Evolutionary conservation across 179 eudicot species (phyloP).

Genomic region (Heliamphora pulchella): DNA sequence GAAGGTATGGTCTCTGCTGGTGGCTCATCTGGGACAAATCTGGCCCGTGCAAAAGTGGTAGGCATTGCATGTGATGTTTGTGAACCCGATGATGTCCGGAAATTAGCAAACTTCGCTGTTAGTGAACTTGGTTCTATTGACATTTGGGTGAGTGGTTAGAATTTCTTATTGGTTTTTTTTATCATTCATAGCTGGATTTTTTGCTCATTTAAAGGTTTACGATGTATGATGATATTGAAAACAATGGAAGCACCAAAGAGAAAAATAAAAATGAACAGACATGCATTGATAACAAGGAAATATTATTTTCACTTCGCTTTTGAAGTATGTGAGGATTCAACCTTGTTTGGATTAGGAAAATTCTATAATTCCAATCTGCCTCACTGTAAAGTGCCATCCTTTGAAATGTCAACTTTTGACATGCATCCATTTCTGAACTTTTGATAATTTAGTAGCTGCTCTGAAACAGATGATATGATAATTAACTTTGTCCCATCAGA

Average conservation of each 20-base stretch:
- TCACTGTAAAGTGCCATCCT: too few species aligned
- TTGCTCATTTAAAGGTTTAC: neutral
- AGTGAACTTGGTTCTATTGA: constrained; percentile 77
- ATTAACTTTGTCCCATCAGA: too few species aligned
- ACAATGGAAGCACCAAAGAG: neutral
- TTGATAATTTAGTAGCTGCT: too few species aligned
- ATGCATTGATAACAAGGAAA: neutral
- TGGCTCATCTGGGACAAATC: constrained; percentile 28
- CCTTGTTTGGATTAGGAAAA: too few species aligned
- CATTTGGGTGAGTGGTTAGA: constrained; percentile 68
- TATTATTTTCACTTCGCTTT: neutral
- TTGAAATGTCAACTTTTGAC: too few species aligned
- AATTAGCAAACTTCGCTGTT: constrained; percentile 62
- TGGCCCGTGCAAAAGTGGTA: constrained; percentile 67
- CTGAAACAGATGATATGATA: too few species aligned
- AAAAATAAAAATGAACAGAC: neutral
- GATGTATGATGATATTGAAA: neutral
- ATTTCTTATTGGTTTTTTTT: neutral
- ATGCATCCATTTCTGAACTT: too few species aligned
- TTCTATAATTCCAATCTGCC: too few species aligned
- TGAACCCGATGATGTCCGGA: constrained; percentile 63
- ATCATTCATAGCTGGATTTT: constrained; percentile 5
- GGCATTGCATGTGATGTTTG: constrained; percentile 92
- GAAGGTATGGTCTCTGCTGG: constrained; percentile 43
- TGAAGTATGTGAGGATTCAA: too few species aligned